phyloP scores from a whole-genome alignment of 140 eudicot genomes.

The Cichorium intybus region DNA sequence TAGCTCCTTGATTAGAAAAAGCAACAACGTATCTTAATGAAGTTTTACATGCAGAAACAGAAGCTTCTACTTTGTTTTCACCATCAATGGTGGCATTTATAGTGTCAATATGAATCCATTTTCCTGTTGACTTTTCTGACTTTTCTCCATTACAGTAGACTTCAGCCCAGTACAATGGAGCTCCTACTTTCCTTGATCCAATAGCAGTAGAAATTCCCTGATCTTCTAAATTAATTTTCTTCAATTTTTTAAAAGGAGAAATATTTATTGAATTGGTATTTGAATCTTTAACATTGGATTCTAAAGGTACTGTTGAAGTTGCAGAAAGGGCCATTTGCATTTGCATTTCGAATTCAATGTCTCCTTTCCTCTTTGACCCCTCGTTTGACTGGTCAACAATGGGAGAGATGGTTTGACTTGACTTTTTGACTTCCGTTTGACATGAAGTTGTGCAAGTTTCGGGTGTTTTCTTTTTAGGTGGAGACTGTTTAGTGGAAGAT shows the following conservation, averaged over 20 bases:
- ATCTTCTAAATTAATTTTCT: constrained; percentile 44
- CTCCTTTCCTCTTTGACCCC: constrained; percentile 69
- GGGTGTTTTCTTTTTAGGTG: constrained; percentile 22
- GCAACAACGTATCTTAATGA: constrained; percentile 90
- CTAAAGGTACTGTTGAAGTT: constrained; percentile 44
- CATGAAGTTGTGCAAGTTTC: constrained; percentile 32
- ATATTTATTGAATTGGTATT: constrained; percentile 12
- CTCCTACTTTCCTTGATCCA: constrained; percentile 82
- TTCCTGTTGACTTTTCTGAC: constrained; percentile 76
- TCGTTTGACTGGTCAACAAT: constrained; percentile 36
- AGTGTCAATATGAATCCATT: constrained; percentile 94
- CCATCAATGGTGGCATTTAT: constrained; percentile 81
- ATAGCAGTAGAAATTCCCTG: constrained; percentile 71
- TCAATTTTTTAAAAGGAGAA: constrained; percentile 45
- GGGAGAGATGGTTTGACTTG: constrained; percentile 10
- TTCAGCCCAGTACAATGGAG: constrained; percentile 94
- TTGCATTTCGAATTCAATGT: constrained; percentile 83
- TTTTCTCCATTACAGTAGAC: constrained; percentile 72
- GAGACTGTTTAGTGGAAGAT: constrained; percentile 33
- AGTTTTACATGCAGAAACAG: constrained; percentile 84
- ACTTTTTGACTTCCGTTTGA: constrained; percentile 26
- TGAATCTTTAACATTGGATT: constrained; percentile 22
- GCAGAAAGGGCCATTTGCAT: constrained; percentile 89
- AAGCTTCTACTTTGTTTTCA: constrained; percentile 85
- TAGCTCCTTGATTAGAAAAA: constrained; percentile 89